phyloP scores from a whole-genome alignment of 2,329 filamentous ascomycete species.

The Penicillium paneum region DNA sequence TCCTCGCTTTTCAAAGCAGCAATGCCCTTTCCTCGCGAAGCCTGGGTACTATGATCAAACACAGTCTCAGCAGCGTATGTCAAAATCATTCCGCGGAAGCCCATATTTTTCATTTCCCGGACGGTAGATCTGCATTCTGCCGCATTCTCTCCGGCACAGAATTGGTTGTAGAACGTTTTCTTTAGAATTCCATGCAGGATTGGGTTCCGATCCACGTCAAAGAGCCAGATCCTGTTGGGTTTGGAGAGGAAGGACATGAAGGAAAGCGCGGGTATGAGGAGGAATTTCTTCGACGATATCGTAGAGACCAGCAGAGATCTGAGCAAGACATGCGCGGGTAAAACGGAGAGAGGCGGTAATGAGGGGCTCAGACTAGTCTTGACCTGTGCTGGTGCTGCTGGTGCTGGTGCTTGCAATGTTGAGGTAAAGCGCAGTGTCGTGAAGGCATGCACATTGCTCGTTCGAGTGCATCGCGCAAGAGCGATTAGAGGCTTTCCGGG shows the following conservation, averaged over 20 bases:
- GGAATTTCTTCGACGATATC: conserved; percentile 50
- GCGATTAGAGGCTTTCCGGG: conserved; percentile 1
- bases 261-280: conserved; percentile 67
- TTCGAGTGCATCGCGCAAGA: conserved; percentile 1
- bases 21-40: conserved; percentile 19
- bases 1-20: conserved; percentile 14
- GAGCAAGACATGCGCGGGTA: conserved; percentile 38
- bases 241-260: conserved; percentile 66
- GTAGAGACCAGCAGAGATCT: conserved; percentile 47
- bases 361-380: conserved; percentile 2
- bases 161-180: conserved; percentile 69
- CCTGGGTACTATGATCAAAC: conserved; percentile 42
- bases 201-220: conserved; percentile 73
- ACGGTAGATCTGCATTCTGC: conserved; percentile 66
- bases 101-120: conserved; percentile 64
- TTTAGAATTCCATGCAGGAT: conserved; percentile 69
- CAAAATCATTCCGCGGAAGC: conserved; percentile 79
- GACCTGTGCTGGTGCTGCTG: no score
- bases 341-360: conserved; percentile 23
- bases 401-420: conserved; percentile 15
- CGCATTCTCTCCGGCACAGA: conserved; percentile 77
- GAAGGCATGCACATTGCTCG: neutral
- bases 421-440: conserved; percentile 15
- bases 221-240: conserved; percentile 48
- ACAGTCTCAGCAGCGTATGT: conserved; percentile 82